Evolutionary conservation across 176 grass and related monocot species (phyloP), one percentile per base, ranked within the genome.

Genomic region (Cenchrus purpureus): DNA sequence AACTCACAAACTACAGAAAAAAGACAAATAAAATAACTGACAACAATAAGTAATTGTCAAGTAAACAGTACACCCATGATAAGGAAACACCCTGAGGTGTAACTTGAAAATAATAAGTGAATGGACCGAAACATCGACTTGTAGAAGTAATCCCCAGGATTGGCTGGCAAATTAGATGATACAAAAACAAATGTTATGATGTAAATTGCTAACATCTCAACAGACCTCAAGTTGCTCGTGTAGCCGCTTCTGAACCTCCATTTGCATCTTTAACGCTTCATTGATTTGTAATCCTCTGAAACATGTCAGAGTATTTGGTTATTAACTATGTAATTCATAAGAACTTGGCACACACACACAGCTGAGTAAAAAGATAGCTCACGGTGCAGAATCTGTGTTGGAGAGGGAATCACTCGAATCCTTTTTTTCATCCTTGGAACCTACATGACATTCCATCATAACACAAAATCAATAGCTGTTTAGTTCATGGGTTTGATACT

Each of bases 201-300:
- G 11, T 31, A 68, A 48, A 55, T 19, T 68, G 1, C 55, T 60
- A 49, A 53, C 15, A 59, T 54, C 31, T 75, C 79, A 59, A 74
- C 76, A 85, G 78, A 98, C 96, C 96, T 98, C 96, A 0, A 98
- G 96, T 68, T 98, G 96, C 78, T 98, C 96, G 74, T 94, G 91
- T 32, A 98, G 89, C 57, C 96, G 89, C 83, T 98, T 98, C 77
- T 98, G 96, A 70, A 98, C 96, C 68, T 98, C 96, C 89, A 94
- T 98, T 91, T 98, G 96, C 93, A 98, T 92, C 74, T 98, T 98
- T 37, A 95, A 44, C 71, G 93, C 83, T 85, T 98, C 93, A 56
- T 83, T 94, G 57, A 94, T 89, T 83, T 98, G 91, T 83, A 90
- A 73, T 79, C 91, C 91, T 83, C 93, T 98, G 88, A 69, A 90